Evolutionary conservation across 129 eudicot genomes (phyloP).

Genomic region (Chrysanthemum lavandulifolium): DNA sequence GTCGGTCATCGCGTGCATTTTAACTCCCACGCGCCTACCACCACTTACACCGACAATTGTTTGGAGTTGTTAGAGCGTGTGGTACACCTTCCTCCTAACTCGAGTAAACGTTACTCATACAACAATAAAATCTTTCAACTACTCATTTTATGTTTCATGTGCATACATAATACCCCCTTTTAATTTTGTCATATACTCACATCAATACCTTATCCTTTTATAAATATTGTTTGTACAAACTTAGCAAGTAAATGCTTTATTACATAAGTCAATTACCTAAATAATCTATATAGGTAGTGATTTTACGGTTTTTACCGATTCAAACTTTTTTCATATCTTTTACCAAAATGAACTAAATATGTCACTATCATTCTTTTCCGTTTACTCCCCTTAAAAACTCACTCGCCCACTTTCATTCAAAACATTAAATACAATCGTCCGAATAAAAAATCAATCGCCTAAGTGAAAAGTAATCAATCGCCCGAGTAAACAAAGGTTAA

Average conservation of each 20-base stretch:
- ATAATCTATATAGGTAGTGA: no score
- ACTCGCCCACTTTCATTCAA: no score
- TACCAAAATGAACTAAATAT: no score
- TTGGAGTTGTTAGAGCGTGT: constrained; percentile 24
- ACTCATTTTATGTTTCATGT: constrained; percentile 22
- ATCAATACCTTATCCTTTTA: constrained; percentile 10
- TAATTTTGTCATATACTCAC: not conserved
- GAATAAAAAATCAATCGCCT: no score
- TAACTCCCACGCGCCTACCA: constrained; percentile 22
- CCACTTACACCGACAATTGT: constrained; percentile 22
- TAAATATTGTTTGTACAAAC: not conserved
- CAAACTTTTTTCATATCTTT: no score
- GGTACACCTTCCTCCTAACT: constrained; percentile 24
- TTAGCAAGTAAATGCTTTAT: not conserved
- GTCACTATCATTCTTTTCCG: no score
- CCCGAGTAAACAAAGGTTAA: no score
- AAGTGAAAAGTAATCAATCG: no score
- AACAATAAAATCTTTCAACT: constrained; percentile 21
- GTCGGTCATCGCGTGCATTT: constrained; percentile 1
- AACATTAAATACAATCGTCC: no score
- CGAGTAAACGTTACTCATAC: constrained; percentile 20
- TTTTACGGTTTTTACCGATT: no score
- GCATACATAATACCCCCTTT: constrained; percentile 11
- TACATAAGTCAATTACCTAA: no score
- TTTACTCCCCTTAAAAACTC: no score